phyloP scores from a whole-genome alignment of 371 early-diverging fungal genomes.

The Mucor mucedo region DNA sequence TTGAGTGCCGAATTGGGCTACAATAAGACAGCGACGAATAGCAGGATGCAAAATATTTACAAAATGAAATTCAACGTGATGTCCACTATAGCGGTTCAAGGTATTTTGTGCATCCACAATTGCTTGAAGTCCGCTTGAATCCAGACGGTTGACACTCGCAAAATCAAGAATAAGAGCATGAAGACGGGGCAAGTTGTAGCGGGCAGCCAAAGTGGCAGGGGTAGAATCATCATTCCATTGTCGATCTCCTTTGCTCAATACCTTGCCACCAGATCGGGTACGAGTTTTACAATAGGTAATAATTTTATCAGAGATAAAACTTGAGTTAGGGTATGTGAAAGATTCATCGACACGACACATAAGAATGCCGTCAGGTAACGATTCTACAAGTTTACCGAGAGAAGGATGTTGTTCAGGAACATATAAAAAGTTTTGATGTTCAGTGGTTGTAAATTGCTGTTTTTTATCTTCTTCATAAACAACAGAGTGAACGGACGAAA shows the following conservation, averaged over 20 bases:
- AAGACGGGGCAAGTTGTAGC: constrained; percentile 50
- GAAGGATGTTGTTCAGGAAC: constrained; percentile 49
- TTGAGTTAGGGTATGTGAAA: constrained; percentile 73
- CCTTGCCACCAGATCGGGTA: constrained; percentile 35
- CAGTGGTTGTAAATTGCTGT: constrained; percentile 2
- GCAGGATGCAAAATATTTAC: constrained; percentile 43
- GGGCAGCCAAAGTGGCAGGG: constrained; percentile 29
- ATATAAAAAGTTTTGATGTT: constrained; percentile 42
- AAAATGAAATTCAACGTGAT: constrained; percentile 58
- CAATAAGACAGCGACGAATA: constrained; percentile 47
- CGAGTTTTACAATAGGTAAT: constrained; percentile 45
- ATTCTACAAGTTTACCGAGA: constrained; percentile 38
- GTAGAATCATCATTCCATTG: constrained; percentile 56
- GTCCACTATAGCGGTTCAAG: constrained; percentile 60
- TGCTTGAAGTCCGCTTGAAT: constrained; percentile 70
- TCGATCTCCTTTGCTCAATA: constrained; percentile 45
- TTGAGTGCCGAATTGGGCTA: constrained; percentile 51
- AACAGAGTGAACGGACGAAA: constrained; percentile 17
- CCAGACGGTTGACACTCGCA: constrained; percentile 63
- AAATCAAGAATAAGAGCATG: constrained; percentile 72
- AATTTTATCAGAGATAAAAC: constrained; percentile 56
- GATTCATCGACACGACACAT: constrained; percentile 69
- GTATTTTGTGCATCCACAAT: constrained; percentile 61
- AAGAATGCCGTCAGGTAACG: constrained; percentile 62
- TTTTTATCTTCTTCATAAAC: constrained; percentile 18